Evolutionary conservation across 805 yeast species (phyloP).

Genomic region (Debaryomyces prosopidis): DNA sequence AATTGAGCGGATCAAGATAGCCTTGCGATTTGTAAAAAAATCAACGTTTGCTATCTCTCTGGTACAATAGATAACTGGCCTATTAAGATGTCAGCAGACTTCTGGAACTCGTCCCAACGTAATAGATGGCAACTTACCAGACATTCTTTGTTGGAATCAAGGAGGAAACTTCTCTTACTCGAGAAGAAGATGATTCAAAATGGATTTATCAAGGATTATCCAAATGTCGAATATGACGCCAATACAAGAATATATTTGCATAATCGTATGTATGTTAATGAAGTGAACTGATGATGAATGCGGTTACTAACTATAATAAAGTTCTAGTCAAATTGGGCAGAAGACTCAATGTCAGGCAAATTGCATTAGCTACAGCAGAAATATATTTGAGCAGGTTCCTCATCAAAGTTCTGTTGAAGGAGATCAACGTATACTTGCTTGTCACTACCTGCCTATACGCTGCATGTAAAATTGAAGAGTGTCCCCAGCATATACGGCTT

Average conservation of each 20-base stretch:
- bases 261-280: slow-evolving; percentile 32
- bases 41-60: too few species aligned
- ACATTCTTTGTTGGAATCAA: slow-evolving; percentile 50
- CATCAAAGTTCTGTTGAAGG: slow-evolving; percentile 69
- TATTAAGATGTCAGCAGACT: slow-evolving; percentile 70
- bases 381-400: slow-evolving; percentile 79
- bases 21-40: too few species aligned
- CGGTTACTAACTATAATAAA: slow-evolving; percentile 7
- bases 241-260: slow-evolving; percentile 79
- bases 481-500: slow-evolving; percentile 89
- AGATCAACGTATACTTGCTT: slow-evolving; percentile 76
- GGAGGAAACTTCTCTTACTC: slow-evolving; percentile 41
- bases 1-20: too few species aligned
- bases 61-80: too few species aligned
- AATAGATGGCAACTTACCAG: slow-evolving; percentile 78
- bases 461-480: slow-evolving; percentile 93
- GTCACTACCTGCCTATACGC: slow-evolving; percentile 85
- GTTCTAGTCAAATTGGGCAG: slow-evolving; percentile 76
- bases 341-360: slow-evolving; percentile 73
- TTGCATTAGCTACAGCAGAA: slow-evolving; percentile 87
- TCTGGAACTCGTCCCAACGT: slow-evolving; percentile 85
- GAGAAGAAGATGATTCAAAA: slow-evolving; percentile 46
- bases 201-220: slow-evolving; percentile 43
- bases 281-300: too few species aligned
- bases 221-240: slow-evolving; percentile 51